These are phyloP conservation scores for Heliosperma pusillum DNA, from an alignment of 148 eudicot genomes.

Conservation along the genomic window DNA sequence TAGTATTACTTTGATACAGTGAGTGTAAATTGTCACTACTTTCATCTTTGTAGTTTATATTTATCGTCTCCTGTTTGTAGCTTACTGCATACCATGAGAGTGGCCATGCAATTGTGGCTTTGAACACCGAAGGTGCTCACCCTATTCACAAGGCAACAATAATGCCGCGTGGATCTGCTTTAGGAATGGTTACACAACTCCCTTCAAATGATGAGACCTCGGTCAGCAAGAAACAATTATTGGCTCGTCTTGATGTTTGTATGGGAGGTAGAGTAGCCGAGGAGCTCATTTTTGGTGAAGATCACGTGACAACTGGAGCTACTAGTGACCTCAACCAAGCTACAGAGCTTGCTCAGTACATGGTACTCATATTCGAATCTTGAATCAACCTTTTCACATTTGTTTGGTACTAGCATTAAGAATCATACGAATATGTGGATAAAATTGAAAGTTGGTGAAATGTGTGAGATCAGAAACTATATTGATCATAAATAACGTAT, in stretches of 20 bases:
- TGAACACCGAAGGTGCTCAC: constrained; percentile 91
- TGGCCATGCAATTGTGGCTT: constrained; percentile 95
- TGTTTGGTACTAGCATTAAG: too few species aligned
- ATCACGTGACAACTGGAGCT: constrained; percentile 91
- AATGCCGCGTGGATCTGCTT: constrained; percentile 92
- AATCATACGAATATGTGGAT: too few species aligned
- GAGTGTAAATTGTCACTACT: background rate
- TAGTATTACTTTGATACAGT: too few species aligned
- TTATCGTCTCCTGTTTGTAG: constrained; percentile 32
- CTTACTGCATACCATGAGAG: constrained; percentile 98
- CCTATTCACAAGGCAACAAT: constrained; percentile 97
- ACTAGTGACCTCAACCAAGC: constrained; percentile 88
- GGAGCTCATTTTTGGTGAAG: constrained; percentile 93
- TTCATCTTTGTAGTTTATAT: background rate
- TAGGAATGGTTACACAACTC: constrained; percentile 97
- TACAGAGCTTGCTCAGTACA: constrained; percentile 90
- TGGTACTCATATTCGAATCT: constrained; percentile 46
- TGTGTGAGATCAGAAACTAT: too few species aligned
- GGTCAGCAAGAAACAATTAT: constrained; percentile 76
- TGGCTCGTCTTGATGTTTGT: constrained; percentile 99
- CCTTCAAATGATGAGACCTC: constrained; percentile 93
- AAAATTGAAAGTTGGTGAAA: too few species aligned
- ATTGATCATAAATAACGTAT: too few species aligned
- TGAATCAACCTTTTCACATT: background rate
- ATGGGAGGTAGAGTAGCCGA: constrained; percentile 99